A percentile compares a stretch with the other conserved stretches of the same genome.
Conservation (phyloP, 2,329 filamentous ascomycete species). For the Dendrostoma leiphaemia region DNA sequence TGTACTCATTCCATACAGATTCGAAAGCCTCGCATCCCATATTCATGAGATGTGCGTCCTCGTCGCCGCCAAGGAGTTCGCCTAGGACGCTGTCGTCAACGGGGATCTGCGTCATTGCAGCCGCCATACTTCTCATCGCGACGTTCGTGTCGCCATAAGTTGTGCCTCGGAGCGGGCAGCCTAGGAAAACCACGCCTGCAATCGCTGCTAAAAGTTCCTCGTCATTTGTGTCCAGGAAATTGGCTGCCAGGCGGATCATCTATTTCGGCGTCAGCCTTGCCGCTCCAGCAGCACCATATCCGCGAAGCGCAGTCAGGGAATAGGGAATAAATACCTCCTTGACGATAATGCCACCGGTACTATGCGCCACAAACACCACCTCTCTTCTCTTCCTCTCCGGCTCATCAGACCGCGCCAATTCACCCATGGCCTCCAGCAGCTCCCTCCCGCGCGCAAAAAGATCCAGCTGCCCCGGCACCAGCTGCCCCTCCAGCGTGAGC, state of each 20-base stretch:
- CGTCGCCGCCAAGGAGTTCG: conserved; percentile 26
- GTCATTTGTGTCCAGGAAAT: conserved; percentile 23
- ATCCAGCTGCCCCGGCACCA: conserved; percentile 26
- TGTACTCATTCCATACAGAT: conserved; percentile 30
- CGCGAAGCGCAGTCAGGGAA: too few relatives aligned
- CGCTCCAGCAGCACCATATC: too few relatives aligned
- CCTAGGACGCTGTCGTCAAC: conserved; percentile 24
- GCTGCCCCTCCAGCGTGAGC: conserved; percentile 23
- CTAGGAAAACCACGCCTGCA: conserved; percentile 28
- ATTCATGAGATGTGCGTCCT: conserved; percentile 22
- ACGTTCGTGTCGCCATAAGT: conserved; percentile 26
- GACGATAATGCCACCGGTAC: conserved; percentile 29
- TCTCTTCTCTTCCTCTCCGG: conserved; percentile 22
- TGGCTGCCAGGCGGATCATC: conserved; percentile 27
- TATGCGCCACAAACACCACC: conserved; percentile 29
- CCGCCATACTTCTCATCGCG: conserved; percentile 29
- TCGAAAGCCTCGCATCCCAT: conserved; percentile 26
- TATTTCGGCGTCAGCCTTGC: conserved; percentile 14
- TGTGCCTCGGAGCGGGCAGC: conserved; percentile 29
- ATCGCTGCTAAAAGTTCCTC: conserved; percentile 27
- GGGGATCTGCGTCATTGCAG: conserved; percentile 22
- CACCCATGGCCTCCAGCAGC: conserved; percentile 26
- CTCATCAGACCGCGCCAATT: conserved; percentile 16
- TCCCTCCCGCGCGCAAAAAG: conserved; percentile 29
- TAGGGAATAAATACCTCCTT: conserved; percentile 27